Evolutionary conservation across 169 alveolate genomes (phyloP), one percentile per base, ranked within the genome.

Genomic region (Cryptosporidium sp.): DNA sequence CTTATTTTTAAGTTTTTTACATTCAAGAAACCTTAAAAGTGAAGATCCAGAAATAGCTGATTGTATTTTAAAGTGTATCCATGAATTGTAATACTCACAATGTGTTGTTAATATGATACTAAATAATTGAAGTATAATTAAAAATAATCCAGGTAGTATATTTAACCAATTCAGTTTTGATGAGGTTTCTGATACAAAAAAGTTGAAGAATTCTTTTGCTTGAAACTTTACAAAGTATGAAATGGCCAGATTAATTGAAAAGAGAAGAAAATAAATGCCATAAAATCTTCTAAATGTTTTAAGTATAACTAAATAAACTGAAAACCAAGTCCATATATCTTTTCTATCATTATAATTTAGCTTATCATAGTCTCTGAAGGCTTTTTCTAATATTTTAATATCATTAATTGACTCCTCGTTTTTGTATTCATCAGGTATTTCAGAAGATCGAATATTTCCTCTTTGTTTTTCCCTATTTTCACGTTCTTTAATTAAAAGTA

Each of bases 31-130:
- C 23, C 89, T 35, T 39, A 48, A 48, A 33, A 80, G 60, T 2
- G 89, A 60, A 21, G 89, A 80, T 18, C 89, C 89, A n/a, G 89
- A 62, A 44, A 80, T 80, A 44, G 89, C 89, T 10, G 80, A n/a
- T 29, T 62, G 89, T 37, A 80, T n/a, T 65, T 65, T 80, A 26
- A 29, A 60, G 53, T 80, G 89, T 26, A 80, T 21, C 89, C 89
- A 80, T 29, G 48, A 42, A 16, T 44, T 70, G 9, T 62, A 80
- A 16, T 80, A 80, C 35, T 80, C 89, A 51, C 89, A 80, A 9
- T 80, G 89, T 2, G 89, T 62, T 37, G 89, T 65, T 61, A 80
- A 80, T 44, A 80, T 39, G 10, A 80, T 65, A 29, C 52, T 62
- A 44, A 65, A 23, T 26, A 51, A n/a, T 48, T 80, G 89, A 10